Percentiles rank a stretch among this genome's conserved stretches.
Evolutionary conservation across 2,329 filamentous ascomycete species (phyloP).

Genomic region (Calonectria hongkongensis): DNA sequence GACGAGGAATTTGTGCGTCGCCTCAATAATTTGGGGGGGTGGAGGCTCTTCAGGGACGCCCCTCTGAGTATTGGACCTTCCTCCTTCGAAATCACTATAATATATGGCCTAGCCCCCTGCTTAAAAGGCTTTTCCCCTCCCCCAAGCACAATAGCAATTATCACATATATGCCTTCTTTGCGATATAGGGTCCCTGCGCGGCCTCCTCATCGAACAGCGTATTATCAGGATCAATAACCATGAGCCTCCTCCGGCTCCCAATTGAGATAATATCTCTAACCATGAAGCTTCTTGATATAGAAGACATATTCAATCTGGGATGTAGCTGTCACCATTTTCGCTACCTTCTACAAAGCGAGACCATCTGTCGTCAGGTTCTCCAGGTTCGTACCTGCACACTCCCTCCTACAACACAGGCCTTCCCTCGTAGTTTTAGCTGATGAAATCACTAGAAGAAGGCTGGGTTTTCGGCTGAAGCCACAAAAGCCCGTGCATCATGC

Average conservation of each 20-base stretch:
- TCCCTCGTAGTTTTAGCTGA: constrained; percentile 22
- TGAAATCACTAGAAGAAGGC: constrained; percentile 48
- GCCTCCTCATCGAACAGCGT: constrained; percentile 3
- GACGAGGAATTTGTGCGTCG: too few species aligned
- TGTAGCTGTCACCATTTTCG: constrained; percentile 71
- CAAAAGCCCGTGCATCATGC: constrained; percentile 43
- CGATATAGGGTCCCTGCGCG: not conserved
- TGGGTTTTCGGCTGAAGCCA: constrained; percentile 50
- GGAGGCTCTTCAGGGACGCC: too few species aligned
- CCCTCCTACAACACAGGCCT: not conserved
- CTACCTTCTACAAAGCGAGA: constrained; percentile 70
- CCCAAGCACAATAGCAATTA: not conserved
- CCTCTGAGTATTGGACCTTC: too few species aligned
- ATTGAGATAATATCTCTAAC: constrained; percentile 80
- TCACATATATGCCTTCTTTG: constrained; percentile 12
- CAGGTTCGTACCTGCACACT: constrained; percentile 66
- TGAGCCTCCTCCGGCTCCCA: constrained; percentile 67
- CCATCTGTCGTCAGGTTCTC: constrained; percentile 74
- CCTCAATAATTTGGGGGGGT: too few species aligned
- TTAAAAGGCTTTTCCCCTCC: not conserved
- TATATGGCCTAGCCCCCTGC: not conserved
- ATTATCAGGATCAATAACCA: constrained; percentile 57
- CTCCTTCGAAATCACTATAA: constrained; percentile 27
- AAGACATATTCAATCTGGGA: constrained; percentile 75
- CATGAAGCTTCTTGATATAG: constrained; percentile 71